These are phyloP conservation scores for Penicillium cosmopolitanum DNA, from an alignment of 495 filamentous ascomycete species.

Conservation along the genomic window DNA sequence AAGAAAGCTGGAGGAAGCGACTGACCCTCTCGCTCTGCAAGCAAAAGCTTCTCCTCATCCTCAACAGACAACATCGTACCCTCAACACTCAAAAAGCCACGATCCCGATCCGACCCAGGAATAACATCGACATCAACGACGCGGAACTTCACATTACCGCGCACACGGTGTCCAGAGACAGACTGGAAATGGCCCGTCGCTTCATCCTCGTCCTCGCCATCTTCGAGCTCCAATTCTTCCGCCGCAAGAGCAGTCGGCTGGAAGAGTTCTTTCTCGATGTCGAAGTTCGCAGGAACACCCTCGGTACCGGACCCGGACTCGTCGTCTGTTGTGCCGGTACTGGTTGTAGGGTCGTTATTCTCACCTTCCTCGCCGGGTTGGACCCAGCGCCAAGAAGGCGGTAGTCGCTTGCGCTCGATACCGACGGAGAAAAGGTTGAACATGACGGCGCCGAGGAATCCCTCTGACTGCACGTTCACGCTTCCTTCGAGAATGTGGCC, in stretches of 20 bases:
- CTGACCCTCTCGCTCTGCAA: conserved; percentile 43
- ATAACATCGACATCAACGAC: conserved; percentile 67
- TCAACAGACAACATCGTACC: conserved; percentile 63
- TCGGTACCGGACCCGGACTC: conserved; percentile 29
- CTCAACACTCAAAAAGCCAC: conserved; percentile 68
- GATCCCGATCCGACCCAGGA: conserved; percentile 58
- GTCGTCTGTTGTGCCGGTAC: conserved; percentile 37
- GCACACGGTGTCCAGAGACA: conserved; percentile 62
- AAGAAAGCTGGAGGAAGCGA: conserved; percentile 25
- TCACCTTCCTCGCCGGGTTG: conserved; percentile 43
- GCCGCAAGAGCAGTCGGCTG: conserved; percentile 38
- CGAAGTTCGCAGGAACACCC: conserved; percentile 30
- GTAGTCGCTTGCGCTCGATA: conserved; percentile 67
- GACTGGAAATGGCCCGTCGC: conserved; percentile 63
- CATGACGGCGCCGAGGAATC: conserved; percentile 69
- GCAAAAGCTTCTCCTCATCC: conserved; percentile 45
- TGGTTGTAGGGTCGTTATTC: conserved; percentile 8
- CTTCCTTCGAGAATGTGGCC: conserved; percentile 64
- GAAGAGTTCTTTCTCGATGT: conserved; percentile 49
- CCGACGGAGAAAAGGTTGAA: conserved; percentile 78
- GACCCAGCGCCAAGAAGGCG: conserved; percentile 68
- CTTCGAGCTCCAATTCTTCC: conserved; percentile 37
- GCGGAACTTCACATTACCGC: conserved; percentile 61
- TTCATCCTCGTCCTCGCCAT: conserved; percentile 38
- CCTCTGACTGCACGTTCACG: conserved; percentile 73